These are phyloP conservation scores for Melampsora larici-populina DNA, from an alignment of 1,284 basidiomycete species.

Conservation along the genomic window DNA sequence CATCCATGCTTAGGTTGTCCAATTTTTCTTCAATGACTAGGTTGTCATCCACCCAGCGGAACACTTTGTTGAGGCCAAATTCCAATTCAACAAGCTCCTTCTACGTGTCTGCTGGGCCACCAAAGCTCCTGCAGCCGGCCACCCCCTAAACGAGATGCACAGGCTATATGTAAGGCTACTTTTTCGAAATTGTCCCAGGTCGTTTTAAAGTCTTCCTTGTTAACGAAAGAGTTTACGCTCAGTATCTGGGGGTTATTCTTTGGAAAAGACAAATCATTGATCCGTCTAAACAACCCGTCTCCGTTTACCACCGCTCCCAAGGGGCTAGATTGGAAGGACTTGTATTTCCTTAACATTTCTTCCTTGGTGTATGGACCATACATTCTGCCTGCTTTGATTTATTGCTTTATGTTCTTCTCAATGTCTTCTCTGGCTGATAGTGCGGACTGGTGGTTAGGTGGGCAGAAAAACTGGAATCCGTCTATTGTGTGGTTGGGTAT, in stretches of 20 bases:
- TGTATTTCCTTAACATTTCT: no score
- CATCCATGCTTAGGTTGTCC: no score
- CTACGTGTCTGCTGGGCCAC: no score
- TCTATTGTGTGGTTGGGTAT: neutral
- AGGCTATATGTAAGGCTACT: neutral
- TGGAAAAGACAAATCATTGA: constrained; percentile 5
- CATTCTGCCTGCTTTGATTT: neutral
- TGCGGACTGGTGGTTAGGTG: neutral
- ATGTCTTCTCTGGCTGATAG: neutral
- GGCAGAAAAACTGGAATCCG: neutral
- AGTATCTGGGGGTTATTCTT: neutral
- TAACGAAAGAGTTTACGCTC: constrained; percentile 1
- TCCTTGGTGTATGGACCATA: no score
- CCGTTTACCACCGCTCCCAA: neutral
- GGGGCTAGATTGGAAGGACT: no score
- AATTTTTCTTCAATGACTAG: no score
- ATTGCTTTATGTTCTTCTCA: neutral
- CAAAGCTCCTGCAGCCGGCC: no score
- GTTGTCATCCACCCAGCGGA: no score
- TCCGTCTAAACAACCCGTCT: neutral
- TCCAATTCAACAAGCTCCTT: no score
- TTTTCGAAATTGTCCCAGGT: no score
- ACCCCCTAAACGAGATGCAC: no score
- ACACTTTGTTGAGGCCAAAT: no score
- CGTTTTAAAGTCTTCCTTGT: neutral